These are phyloP conservation scores for Plasmodium yoelii DNA, from an alignment of 169 alveolate genomes.

Conservation along the genomic window DNA sequence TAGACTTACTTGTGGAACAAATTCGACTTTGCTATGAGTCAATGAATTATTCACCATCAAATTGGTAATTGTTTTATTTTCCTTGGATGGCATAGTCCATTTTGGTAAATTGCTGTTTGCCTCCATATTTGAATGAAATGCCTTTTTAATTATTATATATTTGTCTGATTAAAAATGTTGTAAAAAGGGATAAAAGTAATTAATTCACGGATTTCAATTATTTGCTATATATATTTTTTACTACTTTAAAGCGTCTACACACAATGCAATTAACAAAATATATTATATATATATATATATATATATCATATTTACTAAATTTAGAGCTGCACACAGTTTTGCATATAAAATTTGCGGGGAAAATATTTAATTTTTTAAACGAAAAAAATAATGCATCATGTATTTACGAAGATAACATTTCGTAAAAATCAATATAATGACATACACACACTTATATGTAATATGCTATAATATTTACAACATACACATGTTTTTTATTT, in stretches of 20 bases:
- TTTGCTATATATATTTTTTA: not conserved
- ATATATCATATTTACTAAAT: no score
- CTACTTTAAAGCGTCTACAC: not conserved
- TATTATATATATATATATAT: no score
- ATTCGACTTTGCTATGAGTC: constrained; percentile 83
- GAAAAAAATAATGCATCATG: no score
- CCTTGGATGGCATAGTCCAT: constrained; percentile 82
- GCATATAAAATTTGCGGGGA: no score
- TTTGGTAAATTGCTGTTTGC: constrained; percentile 72
- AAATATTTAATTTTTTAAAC: no score
- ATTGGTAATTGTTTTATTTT: constrained; percentile 81
- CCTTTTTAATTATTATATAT: constrained; percentile 9
- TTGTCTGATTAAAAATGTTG: constrained; percentile 5
- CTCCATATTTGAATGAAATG: constrained; percentile 49
- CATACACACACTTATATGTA: no score
- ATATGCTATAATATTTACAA: no score
- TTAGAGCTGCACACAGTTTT: no score
- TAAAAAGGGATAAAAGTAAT: not conserved
- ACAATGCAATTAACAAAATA: no score
- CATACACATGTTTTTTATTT: no score
- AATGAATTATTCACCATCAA: constrained; percentile 81
- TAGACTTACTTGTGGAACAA: constrained; percentile 84
- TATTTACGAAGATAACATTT: no score
- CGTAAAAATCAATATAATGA: no score
- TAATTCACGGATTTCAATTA: not conserved